These are phyloP conservation scores for Waitea zeae DNA, from an alignment of 1,284 basidiomycete species.

Conservation along the genomic window DNA sequence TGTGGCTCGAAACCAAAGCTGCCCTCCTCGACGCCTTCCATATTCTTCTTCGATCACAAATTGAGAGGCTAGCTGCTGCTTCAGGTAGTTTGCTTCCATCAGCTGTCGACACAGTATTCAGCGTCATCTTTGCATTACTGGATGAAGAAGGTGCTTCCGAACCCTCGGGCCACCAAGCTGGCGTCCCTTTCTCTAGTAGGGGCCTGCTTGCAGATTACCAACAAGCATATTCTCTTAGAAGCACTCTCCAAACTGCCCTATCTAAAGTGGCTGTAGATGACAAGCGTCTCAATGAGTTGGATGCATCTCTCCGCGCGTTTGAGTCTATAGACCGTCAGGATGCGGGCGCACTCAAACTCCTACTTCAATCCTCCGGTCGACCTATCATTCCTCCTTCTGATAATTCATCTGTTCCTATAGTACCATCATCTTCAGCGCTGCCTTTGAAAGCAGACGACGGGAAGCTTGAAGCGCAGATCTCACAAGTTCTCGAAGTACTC, in stretches of 20 bases:
- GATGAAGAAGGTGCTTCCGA: conserved; percentile 19
- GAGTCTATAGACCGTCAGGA: conserved; percentile 13
- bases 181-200: conserved; percentile 45
- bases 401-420: conserved; percentile 13
- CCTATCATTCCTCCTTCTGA: neutral
- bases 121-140: conserved; percentile 37
- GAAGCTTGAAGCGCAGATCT: conserved; percentile 35
- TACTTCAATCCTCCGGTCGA: conserved; percentile 38
- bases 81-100: conserved; percentile 21
- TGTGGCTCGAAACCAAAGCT: conserved; percentile 55
- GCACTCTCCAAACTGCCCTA: conserved; percentile 27
- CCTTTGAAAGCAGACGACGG: conserved; percentile 13
- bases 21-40: conserved; percentile 54
- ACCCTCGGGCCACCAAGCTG: conserved; percentile 8
- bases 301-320: conserved; percentile 27
- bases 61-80: conserved; percentile 26
- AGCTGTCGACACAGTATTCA: conserved; percentile 35
- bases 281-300: conserved; percentile 35
- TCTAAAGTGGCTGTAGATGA: conserved; percentile 34
- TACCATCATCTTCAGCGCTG: conserved; percentile 7
- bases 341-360: conserved; percentile 38
- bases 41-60: conserved; percentile 27
- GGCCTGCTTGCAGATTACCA: conserved; percentile 55
- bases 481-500: conserved; percentile 55
- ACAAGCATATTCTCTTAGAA: conserved; percentile 37